A percentile compares a stretch with the other conserved stretches of the same genome.
These are phyloP conservation scores for Furcasterigmium furcatum DNA, from an alignment of 2,329 filamentous ascomycete genomes.

Conservation along the genomic window DNA sequence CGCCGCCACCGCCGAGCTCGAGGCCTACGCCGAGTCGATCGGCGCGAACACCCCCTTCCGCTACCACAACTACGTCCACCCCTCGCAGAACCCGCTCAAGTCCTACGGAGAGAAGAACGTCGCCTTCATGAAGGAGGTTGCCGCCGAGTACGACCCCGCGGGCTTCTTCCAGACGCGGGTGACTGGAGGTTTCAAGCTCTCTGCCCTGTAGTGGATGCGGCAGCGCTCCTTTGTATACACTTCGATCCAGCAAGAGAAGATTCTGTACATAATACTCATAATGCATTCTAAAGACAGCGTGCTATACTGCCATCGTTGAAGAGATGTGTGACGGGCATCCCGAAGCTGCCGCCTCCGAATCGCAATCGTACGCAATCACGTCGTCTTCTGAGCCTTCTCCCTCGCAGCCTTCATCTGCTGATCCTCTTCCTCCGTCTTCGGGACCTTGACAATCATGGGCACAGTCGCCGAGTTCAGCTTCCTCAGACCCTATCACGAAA, in stretches of 20 bases:
- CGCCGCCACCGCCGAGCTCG: constrained; percentile 22
- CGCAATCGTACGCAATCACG: no score
- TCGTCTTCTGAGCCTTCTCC: constrained; percentile 9
- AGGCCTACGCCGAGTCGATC: constrained; percentile 11
- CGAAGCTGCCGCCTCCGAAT: no score
- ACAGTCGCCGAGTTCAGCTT: constrained; percentile 32
- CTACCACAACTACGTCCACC: constrained; percentile 32
- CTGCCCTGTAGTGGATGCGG: not conserved
- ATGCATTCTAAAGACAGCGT: no score
- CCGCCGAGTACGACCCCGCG: constrained; percentile 25
- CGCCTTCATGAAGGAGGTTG: constrained; percentile 17
- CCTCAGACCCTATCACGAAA: constrained; percentile 21
- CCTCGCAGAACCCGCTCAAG: constrained; percentile 20
- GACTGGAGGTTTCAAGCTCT: constrained; percentile 18
- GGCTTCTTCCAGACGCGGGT: constrained; percentile 28
- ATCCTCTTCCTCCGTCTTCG: constrained; percentile 30
- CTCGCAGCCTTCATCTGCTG: constrained; percentile 23
- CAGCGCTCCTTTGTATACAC: no score
- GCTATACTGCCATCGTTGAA: no score
- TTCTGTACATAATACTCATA: no score
- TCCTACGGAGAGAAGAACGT: constrained; percentile 28
- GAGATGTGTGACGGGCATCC: no score
- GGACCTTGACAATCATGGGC: constrained; percentile 27
- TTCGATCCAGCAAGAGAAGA: no score
- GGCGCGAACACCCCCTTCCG: constrained; percentile 20